Conservation (phyloP, 108 stramenopile species). For the Cylindrotheca fusiformis region DNA sequence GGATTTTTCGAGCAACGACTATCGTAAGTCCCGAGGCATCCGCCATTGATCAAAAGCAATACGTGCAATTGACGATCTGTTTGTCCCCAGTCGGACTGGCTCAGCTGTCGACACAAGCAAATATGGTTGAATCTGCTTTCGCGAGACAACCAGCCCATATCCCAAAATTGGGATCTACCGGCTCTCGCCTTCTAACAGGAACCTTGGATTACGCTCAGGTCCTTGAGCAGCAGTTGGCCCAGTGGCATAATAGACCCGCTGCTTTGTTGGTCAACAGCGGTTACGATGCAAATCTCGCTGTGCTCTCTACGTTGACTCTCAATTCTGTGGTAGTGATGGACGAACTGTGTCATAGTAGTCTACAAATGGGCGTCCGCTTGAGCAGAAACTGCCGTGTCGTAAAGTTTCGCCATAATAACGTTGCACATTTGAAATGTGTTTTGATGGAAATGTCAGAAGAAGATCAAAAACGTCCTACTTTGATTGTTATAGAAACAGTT, state of each 20-base stretch:
- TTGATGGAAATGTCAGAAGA: conserved; percentile 35
- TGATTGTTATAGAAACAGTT: conserved; percentile 93
- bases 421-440: conserved; percentile 49
- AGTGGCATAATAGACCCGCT: conserved; percentile 66
- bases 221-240: conserved; percentile 71
- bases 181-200: conserved; percentile 93
- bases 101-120: conserved; percentile 50
- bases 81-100: conserved; percentile 84
- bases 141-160: background rate
- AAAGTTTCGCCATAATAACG: conserved; percentile 85
- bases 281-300: conserved; percentile 95
- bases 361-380: conserved; percentile 83
- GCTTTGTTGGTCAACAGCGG: conserved; percentile 93
- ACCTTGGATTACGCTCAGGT: conserved; percentile 69
- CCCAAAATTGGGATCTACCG: conserved; percentile 75
- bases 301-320: conserved; percentile 73
- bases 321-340: conserved; percentile 79
- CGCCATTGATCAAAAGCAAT: too few relatives aligned
- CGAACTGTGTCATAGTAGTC: conserved; percentile 91
- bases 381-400: conserved; percentile 36
- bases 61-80: too few relatives aligned
- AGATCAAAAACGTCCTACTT: conserved; percentile 23
- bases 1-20: conserved; percentile 97
- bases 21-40: too few relatives aligned
- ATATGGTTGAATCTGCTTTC: conserved; percentile 45